Percentiles rank a stretch among this genome's conserved stretches.
Conservation (phyloP, 768 basidiomycete genomes). For the Piloderma croceum region DNA sequence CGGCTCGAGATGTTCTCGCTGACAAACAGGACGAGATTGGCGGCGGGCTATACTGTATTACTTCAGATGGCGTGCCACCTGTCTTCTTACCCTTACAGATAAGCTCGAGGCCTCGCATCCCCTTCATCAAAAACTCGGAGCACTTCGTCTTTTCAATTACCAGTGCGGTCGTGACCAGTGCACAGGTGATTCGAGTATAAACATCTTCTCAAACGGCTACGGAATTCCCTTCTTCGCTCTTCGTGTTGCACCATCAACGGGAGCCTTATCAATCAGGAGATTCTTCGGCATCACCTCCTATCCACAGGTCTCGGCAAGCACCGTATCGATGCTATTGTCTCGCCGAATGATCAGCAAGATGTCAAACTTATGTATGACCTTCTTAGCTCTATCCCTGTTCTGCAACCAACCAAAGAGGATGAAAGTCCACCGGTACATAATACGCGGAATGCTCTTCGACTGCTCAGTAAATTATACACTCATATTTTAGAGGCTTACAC, state of each 20-base stretch:
- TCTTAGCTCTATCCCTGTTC: conserved; percentile 20
- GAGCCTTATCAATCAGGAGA: conserved; percentile 17
- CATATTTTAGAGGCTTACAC: conserved; percentile 27
- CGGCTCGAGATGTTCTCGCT: conserved; percentile 14
- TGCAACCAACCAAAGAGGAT: conserved; percentile 9
- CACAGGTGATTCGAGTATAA: conserved; percentile 31
- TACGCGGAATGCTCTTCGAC: too few species aligned
- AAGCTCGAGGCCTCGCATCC: conserved; percentile 15
- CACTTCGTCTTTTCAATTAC: conserved; percentile 22
- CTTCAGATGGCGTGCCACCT: conserved; percentile 27
- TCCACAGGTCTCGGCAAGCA: conserved; percentile 2
- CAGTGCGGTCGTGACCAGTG: conserved; percentile 31
- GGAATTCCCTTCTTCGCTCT: conserved; percentile 24
- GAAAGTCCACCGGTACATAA: conserved; percentile 12
- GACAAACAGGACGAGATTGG: conserved; percentile 8
- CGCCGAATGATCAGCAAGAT: conserved; percentile 30
- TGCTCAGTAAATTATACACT: conserved; percentile 16
- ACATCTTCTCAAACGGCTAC: conserved; percentile 29
- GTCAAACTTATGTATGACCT: conserved; percentile 23
- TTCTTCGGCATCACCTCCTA: conserved; percentile 20
- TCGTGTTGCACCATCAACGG: conserved; percentile 19
- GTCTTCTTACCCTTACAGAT: conserved; percentile 17
- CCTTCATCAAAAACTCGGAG: conserved; percentile 19
- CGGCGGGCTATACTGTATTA: conserved; percentile 18
- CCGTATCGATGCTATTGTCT: conserved; percentile 16